These are phyloP conservation scores for Fusarium luffae DNA, from an alignment of 2,329 filamentous ascomycete genomes.

Conservation along the genomic window DNA sequence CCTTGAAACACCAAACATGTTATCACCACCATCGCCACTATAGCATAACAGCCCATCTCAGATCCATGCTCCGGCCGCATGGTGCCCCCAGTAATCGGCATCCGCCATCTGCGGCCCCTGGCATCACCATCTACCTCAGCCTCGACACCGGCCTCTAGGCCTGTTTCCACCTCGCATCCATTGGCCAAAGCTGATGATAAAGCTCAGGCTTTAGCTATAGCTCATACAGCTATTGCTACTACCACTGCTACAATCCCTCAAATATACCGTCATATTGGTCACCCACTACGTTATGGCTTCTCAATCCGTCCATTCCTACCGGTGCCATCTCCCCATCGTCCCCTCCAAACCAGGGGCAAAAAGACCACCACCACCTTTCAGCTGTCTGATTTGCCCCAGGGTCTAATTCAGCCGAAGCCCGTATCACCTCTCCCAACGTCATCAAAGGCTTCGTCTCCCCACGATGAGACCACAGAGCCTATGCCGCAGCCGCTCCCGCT, in stretches of 20 bases:
- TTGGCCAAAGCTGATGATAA: slow-evolving; percentile 6
- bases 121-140: slow-evolving; percentile 25
- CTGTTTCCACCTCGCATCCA: slow-evolving; percentile 13
- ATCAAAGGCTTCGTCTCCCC: slow-evolving; percentile 27
- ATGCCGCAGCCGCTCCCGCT: slow-evolving; percentile 41
- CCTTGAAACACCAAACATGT: slow-evolving; percentile 14
- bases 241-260: neutral
- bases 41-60: slow-evolving; percentile 39
- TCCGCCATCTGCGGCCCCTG: slow-evolving; percentile 45
- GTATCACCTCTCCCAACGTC: slow-evolving; percentile 29
- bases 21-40: slow-evolving; percentile 21
- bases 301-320: slow-evolving; percentile 37
- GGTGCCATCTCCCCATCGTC: slow-evolving; percentile 34
- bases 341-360: slow-evolving; percentile 57
- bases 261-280: slow-evolving; percentile 5
- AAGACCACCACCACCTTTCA: slow-evolving; percentile 66
- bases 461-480: slow-evolving; percentile 25
- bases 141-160: slow-evolving; percentile 19
- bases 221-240: slow-evolving; percentile 1
- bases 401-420: slow-evolving; percentile 50
- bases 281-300: slow-evolving; percentile 13
- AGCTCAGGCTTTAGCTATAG: slow-evolving; percentile 6
- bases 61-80: slow-evolving; percentile 45
- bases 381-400: slow-evolving; percentile 68
- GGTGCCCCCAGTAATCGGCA: slow-evolving; percentile 40